These are phyloP conservation scores for Kalmusia sp. DNA, from an alignment of 2,329 filamentous ascomycete species.

Conservation along the genomic window DNA sequence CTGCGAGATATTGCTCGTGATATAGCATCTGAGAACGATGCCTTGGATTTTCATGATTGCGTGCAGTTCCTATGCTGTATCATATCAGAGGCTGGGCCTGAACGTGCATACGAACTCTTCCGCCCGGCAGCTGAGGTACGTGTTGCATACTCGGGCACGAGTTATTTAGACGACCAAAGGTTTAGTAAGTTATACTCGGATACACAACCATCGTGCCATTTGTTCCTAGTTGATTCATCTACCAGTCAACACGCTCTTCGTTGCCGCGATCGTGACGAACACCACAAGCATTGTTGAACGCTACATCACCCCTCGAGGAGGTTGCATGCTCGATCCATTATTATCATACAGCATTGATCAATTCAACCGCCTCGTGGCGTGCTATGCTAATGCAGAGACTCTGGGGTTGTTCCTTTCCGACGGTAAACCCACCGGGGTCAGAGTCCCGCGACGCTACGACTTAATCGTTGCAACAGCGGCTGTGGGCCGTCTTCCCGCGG, in stretches of 20 bases:
- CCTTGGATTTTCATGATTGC: neutral
- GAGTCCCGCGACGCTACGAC: neutral
- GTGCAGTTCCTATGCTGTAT: neutral
- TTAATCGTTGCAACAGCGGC: neutral
- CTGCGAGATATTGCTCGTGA: neutral
- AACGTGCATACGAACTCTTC: neutral
- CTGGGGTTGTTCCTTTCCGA: neutral
- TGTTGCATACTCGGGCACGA: neutral
- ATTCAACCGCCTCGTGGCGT: neutral
- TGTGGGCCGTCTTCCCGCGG: neutral
- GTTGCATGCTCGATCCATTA: neutral
- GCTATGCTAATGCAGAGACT: neutral
- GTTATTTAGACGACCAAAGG: neutral
- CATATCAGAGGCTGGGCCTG: neutral
- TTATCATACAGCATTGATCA: neutral
- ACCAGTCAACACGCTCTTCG: neutral
- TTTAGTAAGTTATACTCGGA: neutral
- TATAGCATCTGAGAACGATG: neutral
- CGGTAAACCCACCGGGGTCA: neutral
- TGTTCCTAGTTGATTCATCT: neutral
- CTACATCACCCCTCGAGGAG: neutral
- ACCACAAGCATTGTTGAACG: neutral
- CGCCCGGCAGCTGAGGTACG: neutral
- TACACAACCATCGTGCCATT: neutral
- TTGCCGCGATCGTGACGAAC: conserved; percentile 1